phyloP scores from a whole-genome alignment of 225 moss, liverwort and hornwort species.

The Lunularia cruciata region DNA sequence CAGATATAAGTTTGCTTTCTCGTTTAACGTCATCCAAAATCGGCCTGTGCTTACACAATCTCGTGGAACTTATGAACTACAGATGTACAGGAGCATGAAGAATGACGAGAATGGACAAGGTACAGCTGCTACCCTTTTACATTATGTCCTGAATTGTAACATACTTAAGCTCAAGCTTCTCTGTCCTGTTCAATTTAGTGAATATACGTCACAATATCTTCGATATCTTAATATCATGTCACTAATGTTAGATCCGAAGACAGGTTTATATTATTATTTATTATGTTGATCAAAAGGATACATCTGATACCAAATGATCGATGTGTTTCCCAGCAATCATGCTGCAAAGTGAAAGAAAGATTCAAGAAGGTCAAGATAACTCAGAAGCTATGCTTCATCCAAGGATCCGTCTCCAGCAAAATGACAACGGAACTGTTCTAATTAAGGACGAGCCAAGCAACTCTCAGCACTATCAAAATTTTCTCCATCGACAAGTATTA shows the following conservation, averaged over 20 bases:
- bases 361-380: conserved; percentile 49
- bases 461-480: conserved; percentile 40
- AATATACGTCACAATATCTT: no score
- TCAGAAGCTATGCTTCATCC: conserved; percentile 55
- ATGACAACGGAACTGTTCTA: conserved; percentile 46
- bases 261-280: no score
- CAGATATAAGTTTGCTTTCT: no score
- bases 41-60: no score
- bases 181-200: neutral
- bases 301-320: neutral
- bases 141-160: no score
- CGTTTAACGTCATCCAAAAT: no score
- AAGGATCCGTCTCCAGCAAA: conserved; percentile 40
- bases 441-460: conserved; percentile 39
- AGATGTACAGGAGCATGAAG: conserved; percentile 93
- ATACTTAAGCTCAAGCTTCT: no score
- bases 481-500: conserved; percentile 42
- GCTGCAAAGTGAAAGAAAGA: conserved; percentile 50
- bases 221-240: no score
- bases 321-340: conserved; percentile 32
- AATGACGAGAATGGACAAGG: conserved; percentile 78
- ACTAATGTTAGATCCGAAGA: no score
- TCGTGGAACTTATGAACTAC: no score
- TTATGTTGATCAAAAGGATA: neutral
- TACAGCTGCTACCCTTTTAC: conserved; percentile 8